phyloP scores from a whole-genome alignment of 257 asterid species.

The Thymus mandschuricus region DNA sequence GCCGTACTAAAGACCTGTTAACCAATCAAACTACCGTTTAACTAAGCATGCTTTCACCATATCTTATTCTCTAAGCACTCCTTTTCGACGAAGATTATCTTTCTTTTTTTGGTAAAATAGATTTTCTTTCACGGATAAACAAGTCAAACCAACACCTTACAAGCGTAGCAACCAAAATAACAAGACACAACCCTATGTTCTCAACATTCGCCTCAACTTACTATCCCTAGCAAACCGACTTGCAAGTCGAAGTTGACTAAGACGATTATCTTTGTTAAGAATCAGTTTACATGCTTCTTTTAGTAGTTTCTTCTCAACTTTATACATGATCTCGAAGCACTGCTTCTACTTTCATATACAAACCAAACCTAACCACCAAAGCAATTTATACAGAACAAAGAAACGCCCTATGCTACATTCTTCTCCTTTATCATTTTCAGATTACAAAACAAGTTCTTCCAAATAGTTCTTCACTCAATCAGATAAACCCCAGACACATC shows the following conservation, averaged over 20 bases:
- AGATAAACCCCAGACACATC: constrained; percentile 2
- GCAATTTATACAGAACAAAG: neutral
- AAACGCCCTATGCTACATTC: neutral
- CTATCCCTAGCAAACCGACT: no score
- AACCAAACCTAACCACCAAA: constrained; percentile 5
- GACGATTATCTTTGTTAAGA: neutral
- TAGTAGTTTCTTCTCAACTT: neutral
- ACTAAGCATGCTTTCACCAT: neutral
- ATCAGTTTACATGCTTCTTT: neutral
- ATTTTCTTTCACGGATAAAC: no score
- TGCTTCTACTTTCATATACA: neutral
- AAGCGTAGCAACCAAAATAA: no score
- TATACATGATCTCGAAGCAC: constrained; percentile 1
- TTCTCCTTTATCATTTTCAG: neutral
- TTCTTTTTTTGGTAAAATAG: no score
- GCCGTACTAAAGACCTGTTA: neutral
- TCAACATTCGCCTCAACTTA: no score
- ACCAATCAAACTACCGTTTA: neutral
- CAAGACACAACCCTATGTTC: no score
- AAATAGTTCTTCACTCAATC: neutral
- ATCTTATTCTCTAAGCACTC: neutral
- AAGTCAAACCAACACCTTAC: no score
- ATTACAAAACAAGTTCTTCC: neutral
- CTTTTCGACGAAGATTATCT: no score
- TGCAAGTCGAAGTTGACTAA: no score